phyloP scores from a whole-genome alignment of 768 basidiomycete species.

The Rhizopogon salebrosus region DNA sequence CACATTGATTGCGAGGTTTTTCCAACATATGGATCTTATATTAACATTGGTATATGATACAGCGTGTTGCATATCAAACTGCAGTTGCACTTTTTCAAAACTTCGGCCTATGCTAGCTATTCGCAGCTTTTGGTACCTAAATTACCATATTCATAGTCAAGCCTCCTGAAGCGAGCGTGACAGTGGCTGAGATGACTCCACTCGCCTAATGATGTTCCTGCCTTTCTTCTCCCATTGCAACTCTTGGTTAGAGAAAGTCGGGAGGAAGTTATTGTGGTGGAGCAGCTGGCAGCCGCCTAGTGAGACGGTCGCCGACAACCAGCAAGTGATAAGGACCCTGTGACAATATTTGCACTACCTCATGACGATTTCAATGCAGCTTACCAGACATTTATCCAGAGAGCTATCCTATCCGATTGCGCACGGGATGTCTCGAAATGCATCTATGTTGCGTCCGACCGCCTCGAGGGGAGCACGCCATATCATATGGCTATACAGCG shows the following conservation, averaged over 20 bases:
- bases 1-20: no score
- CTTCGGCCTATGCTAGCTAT: no score
- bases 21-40: no score
- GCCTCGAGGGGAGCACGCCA: neutral
- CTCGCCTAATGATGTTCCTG: no score
- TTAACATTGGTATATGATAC: no score
- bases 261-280: neutral
- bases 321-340: neutral
- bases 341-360: neutral
- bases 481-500: neutral
- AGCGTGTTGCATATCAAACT: no score
- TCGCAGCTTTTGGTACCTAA: no score
- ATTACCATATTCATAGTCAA: no score
- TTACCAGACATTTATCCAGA: neutral
- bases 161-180: no score
- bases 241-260: neutral
- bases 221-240: no score
- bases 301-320: neutral
- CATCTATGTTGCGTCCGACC: neutral
- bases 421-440: slow-evolving; percentile 8
- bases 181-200: no score
- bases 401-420: neutral
- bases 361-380: neutral
- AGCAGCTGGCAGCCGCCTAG: neutral
- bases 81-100: no score